Percentiles rank a stretch among this genome's conserved stretches.
phyloP scores from a whole-genome alignment of 164 flowering plant species.

The Tetrastigma voinierianum region DNA sequence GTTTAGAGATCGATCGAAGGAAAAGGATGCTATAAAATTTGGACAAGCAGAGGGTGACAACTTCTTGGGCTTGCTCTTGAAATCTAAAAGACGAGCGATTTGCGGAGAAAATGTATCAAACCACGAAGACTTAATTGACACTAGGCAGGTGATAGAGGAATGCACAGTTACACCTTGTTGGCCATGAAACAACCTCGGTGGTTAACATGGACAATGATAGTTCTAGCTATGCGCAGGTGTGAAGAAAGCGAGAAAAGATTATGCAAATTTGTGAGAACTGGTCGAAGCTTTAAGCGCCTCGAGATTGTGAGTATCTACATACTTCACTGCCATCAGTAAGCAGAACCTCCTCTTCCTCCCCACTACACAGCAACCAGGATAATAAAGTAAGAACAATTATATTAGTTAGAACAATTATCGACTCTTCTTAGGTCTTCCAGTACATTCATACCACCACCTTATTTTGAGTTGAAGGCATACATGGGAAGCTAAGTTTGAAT shows the following conservation, averaged over 20 bases:
- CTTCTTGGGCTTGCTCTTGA: constrained; percentile 21
- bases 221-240: constrained; percentile 31
- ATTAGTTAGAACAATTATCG: background rate
- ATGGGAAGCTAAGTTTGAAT: too few relatives aligned
- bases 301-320: too few relatives aligned
- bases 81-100: constrained; percentile 12
- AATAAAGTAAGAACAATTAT: constrained; percentile 17
- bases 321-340: too few relatives aligned
- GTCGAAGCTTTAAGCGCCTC: constrained; percentile 17
- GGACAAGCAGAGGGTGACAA: constrained; percentile 14
- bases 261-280: constrained; percentile 19
- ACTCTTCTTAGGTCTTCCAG: background rate
- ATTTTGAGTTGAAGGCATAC: too few relatives aligned
- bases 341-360: too few relatives aligned
- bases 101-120: constrained; percentile 2
- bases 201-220: constrained; percentile 24
- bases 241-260: constrained; percentile 26
- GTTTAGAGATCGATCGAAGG: constrained; percentile 10
- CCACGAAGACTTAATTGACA: background rate
- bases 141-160: constrained; percentile 12
- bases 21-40: constrained; percentile 6
- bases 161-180: constrained; percentile 19
- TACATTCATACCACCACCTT: background rate
- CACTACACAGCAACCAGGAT: constrained; percentile 18
- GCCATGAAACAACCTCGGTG: constrained; percentile 26